These are phyloP conservation scores for Trapa incisa DNA, from an alignment of 345 rosid species.

Conservation along the genomic window DNA sequence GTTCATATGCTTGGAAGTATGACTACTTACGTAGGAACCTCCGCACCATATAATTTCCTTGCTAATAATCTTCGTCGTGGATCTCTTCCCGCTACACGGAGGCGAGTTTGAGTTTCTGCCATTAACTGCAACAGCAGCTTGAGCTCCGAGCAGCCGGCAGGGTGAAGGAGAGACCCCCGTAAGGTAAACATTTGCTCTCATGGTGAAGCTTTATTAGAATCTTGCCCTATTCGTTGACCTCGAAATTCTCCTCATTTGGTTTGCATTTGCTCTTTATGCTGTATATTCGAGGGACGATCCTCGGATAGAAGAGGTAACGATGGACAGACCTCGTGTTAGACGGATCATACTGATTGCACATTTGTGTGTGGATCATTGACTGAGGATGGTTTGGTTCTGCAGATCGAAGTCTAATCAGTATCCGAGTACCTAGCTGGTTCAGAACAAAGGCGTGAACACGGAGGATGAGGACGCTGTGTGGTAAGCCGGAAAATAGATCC, in stretches of 20 bases:
- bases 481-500: constrained; percentile 20
- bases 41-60: no score
- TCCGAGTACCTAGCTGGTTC: constrained; percentile 64
- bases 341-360: no score
- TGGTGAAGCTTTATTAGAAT: no score
- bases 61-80: no score
- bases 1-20: no score
- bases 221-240: no score
- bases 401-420: constrained; percentile 86
- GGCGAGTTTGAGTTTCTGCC: no score
- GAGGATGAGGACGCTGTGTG: constrained; percentile 52
- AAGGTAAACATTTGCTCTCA: constrained; percentile 25
- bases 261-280: constrained; percentile 30
- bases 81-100: no score
- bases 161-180: constrained; percentile 70
- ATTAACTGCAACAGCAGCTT: background rate
- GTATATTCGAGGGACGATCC: constrained; percentile 70
- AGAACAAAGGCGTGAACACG: constrained; percentile 75
- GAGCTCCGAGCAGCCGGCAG: constrained; percentile 19
- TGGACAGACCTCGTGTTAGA: background rate
- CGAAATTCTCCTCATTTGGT: no score
- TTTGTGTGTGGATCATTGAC: background rate
- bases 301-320: constrained; percentile 73
- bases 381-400: background rate
- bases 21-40: no score